Percentiles rank a stretch among this genome's conserved stretches.
phyloP scores from a whole-genome alignment of 257 asterid genomes.

The Rubia yunnanensis region DNA sequence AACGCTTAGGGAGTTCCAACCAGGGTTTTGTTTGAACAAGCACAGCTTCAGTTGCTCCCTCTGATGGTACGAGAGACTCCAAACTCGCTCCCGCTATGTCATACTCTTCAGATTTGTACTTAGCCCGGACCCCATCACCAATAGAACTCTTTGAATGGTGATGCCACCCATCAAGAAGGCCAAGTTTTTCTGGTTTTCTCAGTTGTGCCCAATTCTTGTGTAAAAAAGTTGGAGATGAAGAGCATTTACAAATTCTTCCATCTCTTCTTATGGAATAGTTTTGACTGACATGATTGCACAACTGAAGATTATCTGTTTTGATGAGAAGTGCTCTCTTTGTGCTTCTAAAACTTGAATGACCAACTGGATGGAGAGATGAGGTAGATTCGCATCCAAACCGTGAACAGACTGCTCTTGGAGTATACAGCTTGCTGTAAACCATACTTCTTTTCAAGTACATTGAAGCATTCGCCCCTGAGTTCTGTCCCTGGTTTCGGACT shows the following conservation, averaged over 20 bases:
- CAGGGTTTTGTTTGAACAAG: constrained; percentile 42
- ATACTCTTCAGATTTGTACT: constrained; percentile 71
- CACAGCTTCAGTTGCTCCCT: constrained; percentile 47
- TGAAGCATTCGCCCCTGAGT: constrained; percentile 22
- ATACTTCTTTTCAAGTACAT: constrained; percentile 19
- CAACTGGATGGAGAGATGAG: constrained; percentile 23
- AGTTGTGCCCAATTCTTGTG: constrained; percentile 29
- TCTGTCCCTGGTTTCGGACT: constrained; percentile 29
- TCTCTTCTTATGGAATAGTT: constrained; percentile 26
- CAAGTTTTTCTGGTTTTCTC: constrained; percentile 35
- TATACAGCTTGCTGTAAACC: constrained; percentile 23
- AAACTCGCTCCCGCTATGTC: constrained; percentile 42
- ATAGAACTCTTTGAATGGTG: constrained; percentile 35
- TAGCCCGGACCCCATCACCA: constrained; percentile 52
- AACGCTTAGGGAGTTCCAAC: constrained; percentile 89
- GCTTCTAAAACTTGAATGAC: constrained; percentile 23
- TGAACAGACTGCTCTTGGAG: constrained; percentile 29
- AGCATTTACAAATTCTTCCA: constrained; percentile 30
- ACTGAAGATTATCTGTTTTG: constrained; percentile 23
- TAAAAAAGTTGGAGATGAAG: constrained; percentile 29
- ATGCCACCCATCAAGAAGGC: constrained; percentile 30
- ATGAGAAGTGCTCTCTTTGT: constrained; percentile 19
- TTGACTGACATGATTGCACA: constrained; percentile 20
- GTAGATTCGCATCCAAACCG: constrained; percentile 13
- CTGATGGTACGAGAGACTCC: constrained; percentile 43